phyloP scores from a whole-genome alignment of 1,139 yeast genomes.

The Blastobotrys illinoisensis region DNA sequence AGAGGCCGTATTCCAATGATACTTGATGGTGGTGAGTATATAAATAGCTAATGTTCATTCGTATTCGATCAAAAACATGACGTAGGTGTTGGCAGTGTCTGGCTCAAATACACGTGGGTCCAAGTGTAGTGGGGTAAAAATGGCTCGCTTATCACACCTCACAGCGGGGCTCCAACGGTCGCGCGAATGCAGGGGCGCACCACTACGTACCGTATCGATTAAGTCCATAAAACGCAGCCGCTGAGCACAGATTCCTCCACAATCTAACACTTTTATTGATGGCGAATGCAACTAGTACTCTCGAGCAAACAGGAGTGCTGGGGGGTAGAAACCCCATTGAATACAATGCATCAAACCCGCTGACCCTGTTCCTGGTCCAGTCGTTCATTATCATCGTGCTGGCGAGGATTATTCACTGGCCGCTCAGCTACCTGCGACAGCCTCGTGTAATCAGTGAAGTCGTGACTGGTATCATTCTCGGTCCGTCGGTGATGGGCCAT shows the following conservation, averaged over 20 bases:
- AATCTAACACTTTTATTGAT: background rate
- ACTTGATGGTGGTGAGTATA: too few species aligned
- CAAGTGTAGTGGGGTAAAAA: too few species aligned
- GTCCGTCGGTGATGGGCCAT: conserved; percentile 53
- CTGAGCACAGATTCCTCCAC: background rate
- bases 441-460: conserved; percentile 80
- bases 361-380: conserved; percentile 58
- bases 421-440: conserved; percentile 55
- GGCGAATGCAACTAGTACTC: conserved; percentile 2
- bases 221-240: too few species aligned
- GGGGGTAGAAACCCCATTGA: conserved; percentile 66
- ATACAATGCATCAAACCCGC: conserved; percentile 50
- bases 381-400: conserved; percentile 44
- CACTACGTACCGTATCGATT: too few species aligned
- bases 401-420: conserved; percentile 52
- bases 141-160: too few species aligned
- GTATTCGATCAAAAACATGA: too few species aligned
- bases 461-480: conserved; percentile 59
- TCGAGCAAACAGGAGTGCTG: conserved; percentile 38
- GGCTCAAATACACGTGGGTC: too few species aligned
- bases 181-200: too few species aligned
- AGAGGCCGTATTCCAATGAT: too few species aligned
- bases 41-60: too few species aligned
- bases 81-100: too few species aligned
- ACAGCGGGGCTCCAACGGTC: too few species aligned